These are phyloP conservation scores for Clonostachys rhizophaga DNA, from an alignment of 2,329 filamentous ascomycete genomes.

Conservation along the genomic window DNA sequence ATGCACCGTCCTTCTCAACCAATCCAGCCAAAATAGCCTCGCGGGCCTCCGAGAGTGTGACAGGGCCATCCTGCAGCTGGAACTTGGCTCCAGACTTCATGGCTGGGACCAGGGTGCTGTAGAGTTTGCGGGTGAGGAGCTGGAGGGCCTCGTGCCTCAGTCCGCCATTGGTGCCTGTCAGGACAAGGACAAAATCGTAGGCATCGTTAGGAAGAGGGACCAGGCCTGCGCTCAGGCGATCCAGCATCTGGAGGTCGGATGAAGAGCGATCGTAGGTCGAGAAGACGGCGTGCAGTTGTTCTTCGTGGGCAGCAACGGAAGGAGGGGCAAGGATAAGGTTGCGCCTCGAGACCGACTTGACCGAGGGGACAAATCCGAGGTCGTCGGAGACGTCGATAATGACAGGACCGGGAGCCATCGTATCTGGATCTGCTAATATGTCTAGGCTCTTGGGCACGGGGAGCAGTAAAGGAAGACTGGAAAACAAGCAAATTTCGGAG, in stretches of 20 bases:
- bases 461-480: no score
- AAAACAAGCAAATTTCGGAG: no score
- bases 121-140: constrained; percentile 63
- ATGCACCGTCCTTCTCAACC: constrained; percentile 56
- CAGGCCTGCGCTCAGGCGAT: constrained; percentile 79
- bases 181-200: constrained; percentile 81
- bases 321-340: constrained; percentile 87
- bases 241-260: constrained; percentile 96
- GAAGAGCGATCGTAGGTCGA: constrained; percentile 66
- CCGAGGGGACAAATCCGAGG: constrained; percentile 31
- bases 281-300: constrained; percentile 68
- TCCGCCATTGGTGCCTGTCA: constrained; percentile 71
- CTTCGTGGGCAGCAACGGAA: constrained; percentile 80
- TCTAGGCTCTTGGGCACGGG: no score
- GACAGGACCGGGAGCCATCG: constrained; percentile 47
- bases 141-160: constrained; percentile 55
- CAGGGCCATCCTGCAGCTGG: constrained; percentile 63
- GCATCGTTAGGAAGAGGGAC: constrained; percentile 70
- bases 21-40: constrained; percentile 84
- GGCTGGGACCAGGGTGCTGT: constrained; percentile 63
- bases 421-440: constrained; percentile 4
- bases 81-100: constrained; percentile 67
- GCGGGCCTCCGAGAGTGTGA: constrained; percentile 44
- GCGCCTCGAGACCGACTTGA: constrained; percentile 33
- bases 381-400: constrained; percentile 53